A percentile compares a stretch with the other conserved stretches of the same genome.
phyloP scores from a whole-genome alignment of 257 asterid genomes.

The Solanum sparsipilum region DNA sequence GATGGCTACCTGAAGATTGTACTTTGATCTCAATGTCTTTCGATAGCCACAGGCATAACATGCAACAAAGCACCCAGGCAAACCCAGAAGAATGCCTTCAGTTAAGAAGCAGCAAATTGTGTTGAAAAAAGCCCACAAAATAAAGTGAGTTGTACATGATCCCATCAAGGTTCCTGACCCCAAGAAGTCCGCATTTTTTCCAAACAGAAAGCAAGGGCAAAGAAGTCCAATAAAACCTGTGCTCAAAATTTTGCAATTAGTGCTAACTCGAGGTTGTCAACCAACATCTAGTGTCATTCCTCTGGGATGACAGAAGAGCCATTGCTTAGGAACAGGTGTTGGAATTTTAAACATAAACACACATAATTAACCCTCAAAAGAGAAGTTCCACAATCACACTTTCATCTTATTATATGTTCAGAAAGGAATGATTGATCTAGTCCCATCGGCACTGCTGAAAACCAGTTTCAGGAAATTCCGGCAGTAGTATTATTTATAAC shows the following conservation, averaged over 20 bases:
- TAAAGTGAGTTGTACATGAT: slow-evolving; percentile 62
- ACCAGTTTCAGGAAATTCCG: neutral
- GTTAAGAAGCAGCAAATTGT: slow-evolving; percentile 66
- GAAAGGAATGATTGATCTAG: neutral
- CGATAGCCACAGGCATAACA: slow-evolving; percentile 88
- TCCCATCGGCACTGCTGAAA: neutral
- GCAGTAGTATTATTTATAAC: neutral
- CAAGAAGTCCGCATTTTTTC: slow-evolving; percentile 59
- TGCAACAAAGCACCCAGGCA: slow-evolving; percentile 90
- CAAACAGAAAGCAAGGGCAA: slow-evolving; percentile 89
- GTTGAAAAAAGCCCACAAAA: slow-evolving; percentile 67
- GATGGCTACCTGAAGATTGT: slow-evolving; percentile 65
- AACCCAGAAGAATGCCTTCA: slow-evolving; percentile 65
- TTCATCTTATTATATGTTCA: neutral
- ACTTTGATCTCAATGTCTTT: slow-evolving; percentile 58
- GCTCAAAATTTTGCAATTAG: slow-evolving; percentile 7
- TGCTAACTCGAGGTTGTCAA: neutral
- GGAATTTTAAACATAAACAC: neutral
- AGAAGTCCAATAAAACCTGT: slow-evolving; percentile 69
- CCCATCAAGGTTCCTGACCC: slow-evolving; percentile 46
- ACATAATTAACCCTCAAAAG: neutral
- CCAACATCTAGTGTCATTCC: neutral
- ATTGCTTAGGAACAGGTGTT: neutral
- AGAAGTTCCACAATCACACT: neutral
- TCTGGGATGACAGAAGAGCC: neutral